Conservation (phyloP, 208 protist genomes). For the Leishmania turanica region DNA sequence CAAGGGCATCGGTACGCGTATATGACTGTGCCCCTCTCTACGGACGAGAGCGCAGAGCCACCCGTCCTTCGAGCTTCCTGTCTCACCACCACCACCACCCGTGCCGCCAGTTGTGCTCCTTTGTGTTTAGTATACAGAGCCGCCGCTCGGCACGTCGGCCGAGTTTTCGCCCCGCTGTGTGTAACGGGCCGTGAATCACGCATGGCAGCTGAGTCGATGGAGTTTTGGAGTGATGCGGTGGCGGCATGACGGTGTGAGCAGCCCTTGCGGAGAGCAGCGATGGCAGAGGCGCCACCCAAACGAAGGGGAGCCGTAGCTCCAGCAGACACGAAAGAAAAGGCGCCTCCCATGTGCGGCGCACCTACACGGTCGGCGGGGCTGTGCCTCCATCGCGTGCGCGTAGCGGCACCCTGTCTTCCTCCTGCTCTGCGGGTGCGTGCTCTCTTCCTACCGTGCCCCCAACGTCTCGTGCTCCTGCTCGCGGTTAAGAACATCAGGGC, state of each 20-base stretch:
- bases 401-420: background rate
- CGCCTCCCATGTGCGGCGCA: background rate
- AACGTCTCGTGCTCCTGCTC: no score
- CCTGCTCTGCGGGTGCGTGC: no score
- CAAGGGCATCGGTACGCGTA: background rate
- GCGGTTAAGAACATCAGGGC: no score
- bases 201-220: background rate
- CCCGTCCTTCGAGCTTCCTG: no score
- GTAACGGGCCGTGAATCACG: background rate
- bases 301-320: background rate
- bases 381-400: background rate
- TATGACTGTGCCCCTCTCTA: background rate
- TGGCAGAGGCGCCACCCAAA: background rate
- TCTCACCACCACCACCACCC: background rate
- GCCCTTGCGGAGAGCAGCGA: background rate
- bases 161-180: background rate
- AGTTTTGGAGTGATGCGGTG: background rate
- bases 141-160: background rate
- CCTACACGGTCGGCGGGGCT: background rate
- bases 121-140: background rate
- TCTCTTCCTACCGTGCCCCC: no score
- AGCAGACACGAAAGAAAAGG: background rate
- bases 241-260: background rate
- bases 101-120: background rate
- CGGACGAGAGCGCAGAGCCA: no score